A percentile compares a stretch with the other conserved stretches of the same genome.
Evolutionary conservation across 2,329 filamentous ascomycete species (phyloP).

Genomic region (Aspergillaceae sp.): DNA sequence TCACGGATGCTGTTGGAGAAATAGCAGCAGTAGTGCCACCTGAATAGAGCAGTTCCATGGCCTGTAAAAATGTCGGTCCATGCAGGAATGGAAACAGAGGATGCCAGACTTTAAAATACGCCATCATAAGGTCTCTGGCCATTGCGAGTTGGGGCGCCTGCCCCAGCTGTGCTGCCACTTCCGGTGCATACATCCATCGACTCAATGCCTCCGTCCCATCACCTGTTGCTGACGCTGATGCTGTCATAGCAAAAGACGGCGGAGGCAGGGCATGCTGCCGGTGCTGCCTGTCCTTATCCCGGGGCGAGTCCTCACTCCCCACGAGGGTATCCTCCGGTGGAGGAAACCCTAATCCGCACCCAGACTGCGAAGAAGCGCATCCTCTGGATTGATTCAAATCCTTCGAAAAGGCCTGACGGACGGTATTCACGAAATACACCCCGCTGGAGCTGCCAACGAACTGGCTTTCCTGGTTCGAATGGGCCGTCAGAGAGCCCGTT

Average conservation of each 20-base stretch:
- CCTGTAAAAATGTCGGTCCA: conserved; percentile 41
- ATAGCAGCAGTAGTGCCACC: not conserved
- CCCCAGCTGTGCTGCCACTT: conserved; percentile 18
- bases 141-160: conserved; percentile 20
- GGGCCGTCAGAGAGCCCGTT: conserved; percentile 36
- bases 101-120: conserved; percentile 46
- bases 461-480: conserved; percentile 39
- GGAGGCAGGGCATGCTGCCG: conserved; percentile 7
- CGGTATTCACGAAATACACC: conserved; percentile 48
- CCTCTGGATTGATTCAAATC: conserved; percentile 16
- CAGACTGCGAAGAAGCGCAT: conserved; percentile 3
- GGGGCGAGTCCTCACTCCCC: conserved; percentile 16
- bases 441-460: conserved; percentile 47
- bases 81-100: conserved; percentile 46
- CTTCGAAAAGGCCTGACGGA: conserved; percentile 43
- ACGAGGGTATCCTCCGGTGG: conserved; percentile 23
- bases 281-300: conserved; percentile 2
- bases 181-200: conserved; percentile 22
- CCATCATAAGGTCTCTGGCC: conserved; percentile 38
- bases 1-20: not conserved
- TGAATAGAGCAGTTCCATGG: conserved; percentile 38
- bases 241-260: not conserved
- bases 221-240: conserved; percentile 2
- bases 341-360: conserved; percentile 16
- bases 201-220: conserved; percentile 7